Percentiles rank a stretch among this genome's conserved stretches.
Conservation (phyloP, 2,329 filamentous ascomycete species). For the Xylariaceae sp. region DNA sequence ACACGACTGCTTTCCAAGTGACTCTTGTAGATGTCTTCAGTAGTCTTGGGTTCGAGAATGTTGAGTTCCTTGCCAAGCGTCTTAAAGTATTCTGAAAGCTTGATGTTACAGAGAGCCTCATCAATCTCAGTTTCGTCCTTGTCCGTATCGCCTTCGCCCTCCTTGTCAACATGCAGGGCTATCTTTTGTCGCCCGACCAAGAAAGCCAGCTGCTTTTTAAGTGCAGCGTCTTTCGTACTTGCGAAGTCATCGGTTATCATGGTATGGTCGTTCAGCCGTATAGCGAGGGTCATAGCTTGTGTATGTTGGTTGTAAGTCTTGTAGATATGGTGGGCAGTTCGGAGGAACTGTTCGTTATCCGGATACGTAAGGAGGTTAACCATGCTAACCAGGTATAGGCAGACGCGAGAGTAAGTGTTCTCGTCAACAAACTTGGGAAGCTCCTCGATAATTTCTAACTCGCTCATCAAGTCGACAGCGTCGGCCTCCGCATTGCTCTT, state of each 20-base stretch:
- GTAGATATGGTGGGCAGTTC: constrained; percentile 90
- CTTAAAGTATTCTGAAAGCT: constrained; percentile 89
- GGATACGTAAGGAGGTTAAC: constrained; percentile 96
- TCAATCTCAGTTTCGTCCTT: constrained; percentile 61
- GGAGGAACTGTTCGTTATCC: constrained; percentile 93
- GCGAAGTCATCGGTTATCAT: constrained; percentile 81
- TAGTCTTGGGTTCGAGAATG: constrained; percentile 92
- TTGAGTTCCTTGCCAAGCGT: constrained; percentile 92
- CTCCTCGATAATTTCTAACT: constrained; percentile 93
- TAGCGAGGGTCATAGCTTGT: constrained; percentile 90
- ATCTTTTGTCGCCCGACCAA: constrained; percentile 89
- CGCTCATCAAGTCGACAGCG: constrained; percentile 93
- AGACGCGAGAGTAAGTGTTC: constrained; percentile 88
- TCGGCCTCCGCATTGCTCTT: constrained; percentile 98
- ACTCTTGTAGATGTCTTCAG: constrained; percentile 99
- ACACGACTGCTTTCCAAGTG: constrained; percentile 94
- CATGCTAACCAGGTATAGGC: constrained; percentile 98
- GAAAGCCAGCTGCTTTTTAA: constrained; percentile 93
- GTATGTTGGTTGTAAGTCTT: constrained; percentile 87
- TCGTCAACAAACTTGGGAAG: constrained; percentile 87
- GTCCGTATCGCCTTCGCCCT: constrained; percentile 60
- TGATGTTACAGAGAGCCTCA: constrained; percentile 83
- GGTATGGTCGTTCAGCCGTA: constrained; percentile 81
- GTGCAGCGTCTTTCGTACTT: constrained; percentile 70
- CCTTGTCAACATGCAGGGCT: constrained; percentile 62